Base-by-base conservation (phyloP, 2,329 filamentous ascomycete species). In the Nakataea oryzae region DNA sequence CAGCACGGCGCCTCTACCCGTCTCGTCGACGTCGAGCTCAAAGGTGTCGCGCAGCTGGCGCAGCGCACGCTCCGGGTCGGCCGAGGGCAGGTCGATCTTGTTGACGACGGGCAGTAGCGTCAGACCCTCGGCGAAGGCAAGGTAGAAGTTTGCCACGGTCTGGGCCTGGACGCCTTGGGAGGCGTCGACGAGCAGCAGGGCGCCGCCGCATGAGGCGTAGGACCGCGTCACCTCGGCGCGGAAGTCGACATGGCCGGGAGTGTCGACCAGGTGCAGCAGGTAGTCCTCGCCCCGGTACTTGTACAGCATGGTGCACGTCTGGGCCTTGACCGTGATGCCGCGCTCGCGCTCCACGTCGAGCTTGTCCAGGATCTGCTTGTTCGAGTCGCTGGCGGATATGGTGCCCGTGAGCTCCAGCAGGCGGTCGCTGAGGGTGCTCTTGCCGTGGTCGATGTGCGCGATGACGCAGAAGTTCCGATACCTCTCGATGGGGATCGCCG, bases 381-480 rank as follows among this genome's bases (percentile, higher is more conserved):
- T 96, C 59, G 83, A 82, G 63, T 79, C 82, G 64, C 91, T 92
- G 0, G 90, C 83, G 68, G 90, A 79, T 66, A 99, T 97, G 8
- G 93, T 97, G 26, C 95, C 93, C 1, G 95, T 99, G 66, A 96
- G 81, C 79, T 99, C 95, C 65, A 99, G 83, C 61, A 99, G 79
- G 3, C 95, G 88, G 71, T 99, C 95, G 67, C 89, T 93, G 61
- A 99, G 86, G 5, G 95, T 99, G 72, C 90, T 96, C 76, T 99
- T 99, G 70, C 95, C 95, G 86, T 99, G 95, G 74, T 99, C 95
- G 72, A 99, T 96, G 74, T 99, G 95, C 12, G 95, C 95, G 60
- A 99, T 93, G 70, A 99, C 97, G 76, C 95, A 99, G 74, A 99
- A 99, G 75, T 99, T 99, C 65, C 95, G 88, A 68, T 86, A 93